Conservation (phyloP, 495 filamentous ascomycete species). For the Penicillium cinerascens region DNA sequence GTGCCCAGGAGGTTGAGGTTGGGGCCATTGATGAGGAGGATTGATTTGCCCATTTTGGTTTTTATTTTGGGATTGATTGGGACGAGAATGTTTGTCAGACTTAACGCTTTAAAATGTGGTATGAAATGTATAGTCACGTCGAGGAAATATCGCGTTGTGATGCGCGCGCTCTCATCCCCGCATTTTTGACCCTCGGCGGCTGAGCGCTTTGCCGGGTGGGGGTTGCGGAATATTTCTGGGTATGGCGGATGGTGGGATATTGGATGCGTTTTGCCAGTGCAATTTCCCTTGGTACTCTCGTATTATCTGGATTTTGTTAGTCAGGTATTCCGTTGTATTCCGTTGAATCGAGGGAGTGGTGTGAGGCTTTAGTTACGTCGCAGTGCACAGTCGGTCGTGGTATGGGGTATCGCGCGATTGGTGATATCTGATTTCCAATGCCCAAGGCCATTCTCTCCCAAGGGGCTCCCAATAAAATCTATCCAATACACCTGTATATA, state of each 20-base stretch:
- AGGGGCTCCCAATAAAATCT: not conserved
- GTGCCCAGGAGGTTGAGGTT: slow-evolving; percentile 77
- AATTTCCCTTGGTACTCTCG: not conserved
- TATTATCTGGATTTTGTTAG: not conserved
- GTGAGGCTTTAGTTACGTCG: no score
- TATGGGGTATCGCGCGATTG: no score
- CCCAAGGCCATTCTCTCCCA: not conserved
- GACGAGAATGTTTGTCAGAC: no score
- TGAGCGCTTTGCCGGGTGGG: slow-evolving; percentile 24
- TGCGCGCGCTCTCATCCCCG: slow-evolving; percentile 9
- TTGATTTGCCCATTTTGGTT: slow-evolving; percentile 42
- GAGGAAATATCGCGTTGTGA: not conserved
- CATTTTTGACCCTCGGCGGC: slow-evolving; percentile 7
- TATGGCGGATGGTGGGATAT: not conserved
- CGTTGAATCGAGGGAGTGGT: not conserved
- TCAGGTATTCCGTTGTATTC: not conserved
- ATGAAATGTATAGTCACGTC: not conserved
- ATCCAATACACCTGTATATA: not conserved
- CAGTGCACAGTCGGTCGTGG: no score
- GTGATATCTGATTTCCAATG: not conserved
- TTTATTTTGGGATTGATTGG: not conserved
- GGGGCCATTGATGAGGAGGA: slow-evolving; percentile 76
- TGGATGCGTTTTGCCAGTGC: not conserved
- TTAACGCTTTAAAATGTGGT: no score
- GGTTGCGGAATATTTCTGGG: not conserved